Evolutionary conservation across 108 stramenopile genomes (phyloP).

Genomic region (Skeletonema menzelii): DNA sequence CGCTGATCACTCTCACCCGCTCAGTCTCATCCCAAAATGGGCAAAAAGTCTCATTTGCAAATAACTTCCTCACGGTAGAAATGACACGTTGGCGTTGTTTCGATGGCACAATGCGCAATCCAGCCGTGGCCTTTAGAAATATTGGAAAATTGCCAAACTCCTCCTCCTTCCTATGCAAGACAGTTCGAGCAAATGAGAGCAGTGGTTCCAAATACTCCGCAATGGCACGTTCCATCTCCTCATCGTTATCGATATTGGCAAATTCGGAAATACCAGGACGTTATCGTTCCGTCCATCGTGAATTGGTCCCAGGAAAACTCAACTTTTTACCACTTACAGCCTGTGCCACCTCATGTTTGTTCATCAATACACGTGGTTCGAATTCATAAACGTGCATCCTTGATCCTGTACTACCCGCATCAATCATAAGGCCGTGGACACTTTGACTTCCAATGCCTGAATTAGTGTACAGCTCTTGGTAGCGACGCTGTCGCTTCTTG

Average conservation of each 20-base stretch:
- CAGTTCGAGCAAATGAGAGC: constrained; percentile 79
- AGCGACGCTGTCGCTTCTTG: constrained; percentile 40
- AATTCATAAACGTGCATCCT: constrained; percentile 92
- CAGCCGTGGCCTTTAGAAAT: constrained; percentile 92
- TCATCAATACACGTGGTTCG: constrained; percentile 57
- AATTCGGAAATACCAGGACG: constrained; percentile 79
- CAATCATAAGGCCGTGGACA: constrained; percentile 64
- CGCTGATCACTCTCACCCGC: constrained; percentile 81
- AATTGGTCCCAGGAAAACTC: constrained; percentile 67
- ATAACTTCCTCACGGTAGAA: constrained; percentile 56
- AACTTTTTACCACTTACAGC: constrained; percentile 60
- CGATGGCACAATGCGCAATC: constrained; percentile 68
- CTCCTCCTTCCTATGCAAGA: constrained; percentile 70
- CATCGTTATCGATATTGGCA: constrained; percentile 48
- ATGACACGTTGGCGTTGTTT: constrained; percentile 68
- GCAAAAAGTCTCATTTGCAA: constrained; percentile 64
- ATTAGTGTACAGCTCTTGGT: constrained; percentile 44
- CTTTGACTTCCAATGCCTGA: constrained; percentile 45
- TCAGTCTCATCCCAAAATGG: constrained; percentile 82
- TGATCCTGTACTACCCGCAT: constrained; percentile 90
- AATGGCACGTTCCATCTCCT: constrained; percentile 50
- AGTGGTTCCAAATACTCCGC: constrained; percentile 77
- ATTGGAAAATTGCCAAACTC: constrained; percentile 78
- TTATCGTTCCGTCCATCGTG: constrained; percentile 87
- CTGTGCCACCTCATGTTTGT: constrained; percentile 40